Evolutionary conservation across 2,329 filamentous ascomycete species (phyloP).

Genomic region (Beauveria pseudobassiana): DNA sequence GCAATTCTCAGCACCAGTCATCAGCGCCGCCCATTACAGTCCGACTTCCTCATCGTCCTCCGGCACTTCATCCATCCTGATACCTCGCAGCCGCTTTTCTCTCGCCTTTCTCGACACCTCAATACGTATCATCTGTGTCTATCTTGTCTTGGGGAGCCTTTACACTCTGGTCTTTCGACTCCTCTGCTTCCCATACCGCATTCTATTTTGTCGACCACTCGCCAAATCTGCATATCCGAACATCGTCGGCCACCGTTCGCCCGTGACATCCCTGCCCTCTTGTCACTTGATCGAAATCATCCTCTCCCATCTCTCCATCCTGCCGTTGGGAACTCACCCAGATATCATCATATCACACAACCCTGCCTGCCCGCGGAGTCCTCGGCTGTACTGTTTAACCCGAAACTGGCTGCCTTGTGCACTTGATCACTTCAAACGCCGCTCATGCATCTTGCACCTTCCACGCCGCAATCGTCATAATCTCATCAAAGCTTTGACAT

Average conservation of each 20-base stretch:
- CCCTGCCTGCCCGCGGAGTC: neutral
- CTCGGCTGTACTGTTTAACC: neutral
- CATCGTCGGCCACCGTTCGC: neutral
- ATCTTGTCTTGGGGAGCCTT: neutral
- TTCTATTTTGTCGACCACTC: neutral
- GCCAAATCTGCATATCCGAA: neutral
- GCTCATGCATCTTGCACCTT: neutral
- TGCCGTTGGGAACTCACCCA: neutral
- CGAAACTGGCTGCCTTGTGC: neutral
- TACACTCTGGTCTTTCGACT: neutral
- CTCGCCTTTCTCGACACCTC: too few relatives aligned
- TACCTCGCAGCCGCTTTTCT: too few relatives aligned
- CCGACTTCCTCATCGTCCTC: neutral
- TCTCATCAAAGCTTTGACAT: neutral
- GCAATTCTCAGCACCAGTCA: neutral
- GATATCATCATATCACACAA: neutral
- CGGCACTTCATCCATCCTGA: too few relatives aligned
- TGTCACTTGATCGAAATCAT: neutral
- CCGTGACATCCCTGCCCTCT: neutral
- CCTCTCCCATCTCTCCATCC: neutral
- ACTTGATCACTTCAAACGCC: neutral
- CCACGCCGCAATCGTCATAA: neutral
- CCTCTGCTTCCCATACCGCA: neutral
- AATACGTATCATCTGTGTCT: neutral
- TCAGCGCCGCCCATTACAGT: neutral